Percentiles rank a stretch among this genome's conserved stretches.
Evolutionary conservation across 140 eudicot species (phyloP).

Genomic region (Anethum foeniculum): DNA sequence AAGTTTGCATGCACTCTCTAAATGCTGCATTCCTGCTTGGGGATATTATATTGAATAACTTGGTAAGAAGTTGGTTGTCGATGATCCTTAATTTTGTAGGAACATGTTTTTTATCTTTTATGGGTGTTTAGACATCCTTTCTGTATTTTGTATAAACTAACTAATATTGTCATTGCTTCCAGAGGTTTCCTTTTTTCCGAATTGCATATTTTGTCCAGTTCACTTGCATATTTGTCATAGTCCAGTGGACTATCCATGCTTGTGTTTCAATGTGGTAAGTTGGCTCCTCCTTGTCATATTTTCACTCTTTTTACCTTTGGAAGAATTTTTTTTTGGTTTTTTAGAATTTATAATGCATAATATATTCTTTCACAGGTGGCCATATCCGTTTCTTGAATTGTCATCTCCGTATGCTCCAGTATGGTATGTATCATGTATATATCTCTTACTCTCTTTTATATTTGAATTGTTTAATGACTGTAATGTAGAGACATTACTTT

Average conservation of each 20-base stretch:
- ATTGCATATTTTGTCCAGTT: constrained; percentile 59
- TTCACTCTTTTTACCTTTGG: not conserved
- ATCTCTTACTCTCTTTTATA: not conserved
- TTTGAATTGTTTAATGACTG: not conserved
- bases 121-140: not conserved
- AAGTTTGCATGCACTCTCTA: constrained; percentile 67
- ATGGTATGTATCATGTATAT: constrained; percentile 33
- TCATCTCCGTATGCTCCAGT: constrained; percentile 62
- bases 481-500: not conserved
- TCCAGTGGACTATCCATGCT: constrained; percentile 77
- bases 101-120: not conserved
- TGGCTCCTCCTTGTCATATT: not conserved
- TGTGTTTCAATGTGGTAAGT: constrained; percentile 50
- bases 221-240: constrained; percentile 49
- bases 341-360: not conserved
- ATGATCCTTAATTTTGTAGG: not conserved
- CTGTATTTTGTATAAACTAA: constrained; percentile 5
- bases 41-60: constrained; percentile 48
- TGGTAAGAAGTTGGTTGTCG: constrained; percentile 38
- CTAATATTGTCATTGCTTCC: constrained; percentile 21
- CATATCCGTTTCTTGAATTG: constrained; percentile 66
- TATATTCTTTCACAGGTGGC: constrained; percentile 60
- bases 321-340: not conserved
- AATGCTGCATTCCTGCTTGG: constrained; percentile 67
- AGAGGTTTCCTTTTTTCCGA: constrained; percentile 80